Evolutionary conservation across 345 rosid species (phyloP), one percentile per base, ranked within the genome.

Genomic region (Dimocarpus longan): DNA sequence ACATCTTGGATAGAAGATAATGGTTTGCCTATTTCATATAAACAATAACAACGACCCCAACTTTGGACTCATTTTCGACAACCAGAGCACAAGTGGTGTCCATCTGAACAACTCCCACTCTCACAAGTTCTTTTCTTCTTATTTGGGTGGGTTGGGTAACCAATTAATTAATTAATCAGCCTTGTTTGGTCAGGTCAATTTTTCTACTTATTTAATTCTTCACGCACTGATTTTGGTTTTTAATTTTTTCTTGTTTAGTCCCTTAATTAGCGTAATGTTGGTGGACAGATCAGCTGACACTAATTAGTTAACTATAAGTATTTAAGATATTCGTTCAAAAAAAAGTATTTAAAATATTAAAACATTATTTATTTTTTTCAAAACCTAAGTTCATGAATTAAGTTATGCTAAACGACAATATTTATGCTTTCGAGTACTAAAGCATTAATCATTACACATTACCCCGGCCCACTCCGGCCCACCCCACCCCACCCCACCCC

Each of bases 101-200:
- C 48, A 65, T 32, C 2, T 32, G 2, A 32, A 32, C 77, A 54
- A 76, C 80, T 72, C 76, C 80, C 71, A 71, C 57, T 66, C 42
- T 28, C 74, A 1, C 37, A 62, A 48, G 42, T 48, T 57, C 44
- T 32, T 66, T 22, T 28, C 8, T 22, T 40, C 44, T 32, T 0
- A 65, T 40, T 10, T 71, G 80, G 77, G 64, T 44, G 69, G 66
- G 68, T 76, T 71, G 62, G 80, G 73, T 46, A 63, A 44, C 75
- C 84, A 32, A 24, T 62, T 57, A n/a, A 40, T 39, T 19, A 10
- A 50, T 28, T 50, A 16, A 50, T 18, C 26, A 54, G 37, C 10
- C 6, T 57, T 18, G 24, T 57, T 57, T 18, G n/a, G n/a, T 50
- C 56, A 13, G 15, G 24, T 57, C 63, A 57, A 57, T n/a, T n/a